These are phyloP conservation scores for Lipomyces yamanashiensis DNA, from an alignment of 805 yeast species.

Conservation along the genomic window DNA sequence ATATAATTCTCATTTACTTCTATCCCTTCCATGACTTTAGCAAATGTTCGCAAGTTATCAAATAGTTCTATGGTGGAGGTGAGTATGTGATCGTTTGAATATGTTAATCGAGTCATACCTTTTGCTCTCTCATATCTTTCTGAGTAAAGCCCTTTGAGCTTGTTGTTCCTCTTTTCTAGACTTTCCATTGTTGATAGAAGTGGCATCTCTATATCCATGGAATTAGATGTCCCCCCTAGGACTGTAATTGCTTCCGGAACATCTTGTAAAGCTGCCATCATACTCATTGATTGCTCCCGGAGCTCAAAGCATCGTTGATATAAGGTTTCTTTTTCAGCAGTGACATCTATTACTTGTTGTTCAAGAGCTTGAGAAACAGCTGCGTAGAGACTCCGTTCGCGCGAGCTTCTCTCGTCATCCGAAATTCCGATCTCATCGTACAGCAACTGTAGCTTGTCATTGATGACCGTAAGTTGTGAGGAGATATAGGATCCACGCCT, in stretches of 20 bases:
- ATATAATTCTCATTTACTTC: slow-evolving; percentile 31
- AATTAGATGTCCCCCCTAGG: slow-evolving; percentile 22
- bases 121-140: slow-evolving; percentile 37
- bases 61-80: slow-evolving; percentile 18
- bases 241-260: slow-evolving; percentile 22
- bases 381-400: slow-evolving; percentile 41
- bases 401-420: slow-evolving; percentile 38
- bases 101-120: slow-evolving; percentile 13
- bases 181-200: slow-evolving; percentile 18
- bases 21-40: slow-evolving; percentile 38
- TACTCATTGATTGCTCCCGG: slow-evolving; percentile 33
- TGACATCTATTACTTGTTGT: slow-evolving; percentile 40
- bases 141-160: slow-evolving; percentile 36
- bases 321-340: slow-evolving; percentile 40
- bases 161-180: slow-evolving; percentile 32
- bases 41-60: slow-evolving; percentile 32
- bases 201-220: slow-evolving; percentile 39
- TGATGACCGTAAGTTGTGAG: slow-evolving; percentile 40
- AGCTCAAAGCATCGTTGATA: slow-evolving; percentile 36
- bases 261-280: slow-evolving; percentile 38
- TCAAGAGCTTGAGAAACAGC: slow-evolving; percentile 41
- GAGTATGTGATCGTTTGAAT: not conserved
- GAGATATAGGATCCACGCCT: slow-evolving; percentile 40
- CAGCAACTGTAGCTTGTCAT: slow-evolving; percentile 39
- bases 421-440: slow-evolving; percentile 39